Conservation (phyloP, 2,329 filamentous ascomycete species). For the Colletotrichum lindemuthianum region DNA sequence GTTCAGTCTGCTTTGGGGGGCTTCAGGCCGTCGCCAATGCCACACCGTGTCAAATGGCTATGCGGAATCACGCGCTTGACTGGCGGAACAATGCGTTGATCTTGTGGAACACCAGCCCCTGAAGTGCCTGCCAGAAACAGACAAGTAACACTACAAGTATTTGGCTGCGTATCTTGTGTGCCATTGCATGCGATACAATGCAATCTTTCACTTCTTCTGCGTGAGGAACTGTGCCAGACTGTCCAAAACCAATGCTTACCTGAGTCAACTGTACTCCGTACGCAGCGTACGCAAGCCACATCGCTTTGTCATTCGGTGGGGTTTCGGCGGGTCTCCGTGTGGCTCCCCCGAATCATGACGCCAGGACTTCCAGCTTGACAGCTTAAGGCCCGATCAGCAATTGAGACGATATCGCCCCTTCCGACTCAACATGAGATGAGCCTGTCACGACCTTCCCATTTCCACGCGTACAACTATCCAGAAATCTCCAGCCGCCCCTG, state of each 20-base stretch:
- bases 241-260: too few species aligned
- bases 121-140: background rate
- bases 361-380: constrained; percentile 7
- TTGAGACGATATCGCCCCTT: constrained; percentile 17
- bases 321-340: background rate
- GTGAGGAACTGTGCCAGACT: background rate
- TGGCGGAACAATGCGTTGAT: background rate
- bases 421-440: constrained; percentile 23
- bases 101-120: background rate
- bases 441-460: constrained; percentile 23
- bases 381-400: background rate
- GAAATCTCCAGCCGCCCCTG: constrained; percentile 20
- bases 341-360: constrained; percentile 33
- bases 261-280: background rate
- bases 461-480: constrained; percentile 20
- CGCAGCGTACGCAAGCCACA: constrained; percentile 17
- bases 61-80: background rate
- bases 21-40: background rate
- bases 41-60: background rate
- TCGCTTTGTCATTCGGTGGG: constrained; percentile 28
- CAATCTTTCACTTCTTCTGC: background rate
- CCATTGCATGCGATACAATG: too few species aligned
- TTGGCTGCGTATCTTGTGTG: too few species aligned
- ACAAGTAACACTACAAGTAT: background rate
- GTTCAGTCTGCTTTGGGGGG: too few species aligned